These are phyloP conservation scores for Solidago caesia DNA, from an alignment of 129 eudicot genomes.

Conservation along the genomic window DNA sequence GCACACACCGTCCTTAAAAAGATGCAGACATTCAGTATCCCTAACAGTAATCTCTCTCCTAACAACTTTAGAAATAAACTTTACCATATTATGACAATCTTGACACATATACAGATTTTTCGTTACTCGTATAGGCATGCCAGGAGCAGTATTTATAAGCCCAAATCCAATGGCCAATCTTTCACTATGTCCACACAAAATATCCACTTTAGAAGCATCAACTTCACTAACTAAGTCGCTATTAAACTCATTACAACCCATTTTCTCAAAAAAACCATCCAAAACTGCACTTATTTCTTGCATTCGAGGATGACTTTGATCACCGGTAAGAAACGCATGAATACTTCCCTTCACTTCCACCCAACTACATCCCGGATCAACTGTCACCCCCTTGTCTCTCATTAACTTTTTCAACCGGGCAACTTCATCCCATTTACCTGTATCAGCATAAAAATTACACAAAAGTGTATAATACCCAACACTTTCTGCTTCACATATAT, in stretches of 20 bases:
- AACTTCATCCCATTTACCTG: conserved; percentile 77
- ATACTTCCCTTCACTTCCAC: conserved; percentile 88
- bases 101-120: conserved; percentile 84
- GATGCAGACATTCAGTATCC: conserved; percentile 76
- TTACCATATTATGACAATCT: conserved; percentile 61
- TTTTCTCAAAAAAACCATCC: conserved; percentile 67
- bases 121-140: conserved; percentile 76
- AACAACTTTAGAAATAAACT: conserved; percentile 71
- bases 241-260: conserved; percentile 37
- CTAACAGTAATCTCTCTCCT: conserved; percentile 86
- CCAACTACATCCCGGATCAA: conserved; percentile 96
- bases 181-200: conserved; percentile 94
- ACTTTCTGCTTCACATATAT: conserved; percentile 38
- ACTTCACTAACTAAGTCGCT: conserved; percentile 17
- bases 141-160: conserved; percentile 82
- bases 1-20: conserved; percentile 84
- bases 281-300: conserved; percentile 55
- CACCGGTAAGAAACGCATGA: conserved; percentile 85
- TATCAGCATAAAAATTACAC: conserved; percentile 68
- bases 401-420: conserved; percentile 52
- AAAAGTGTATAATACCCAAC: conserved; percentile 66
- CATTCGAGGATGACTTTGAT: conserved; percentile 64
- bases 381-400: conserved; percentile 66
- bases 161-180: conserved; percentile 74
- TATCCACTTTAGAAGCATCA: conserved; percentile 56